A percentile compares a stretch with the other conserved stretches of the same genome.
Conservation (phyloP, 805 yeast species). For the Isabelozyma heimii region DNA sequence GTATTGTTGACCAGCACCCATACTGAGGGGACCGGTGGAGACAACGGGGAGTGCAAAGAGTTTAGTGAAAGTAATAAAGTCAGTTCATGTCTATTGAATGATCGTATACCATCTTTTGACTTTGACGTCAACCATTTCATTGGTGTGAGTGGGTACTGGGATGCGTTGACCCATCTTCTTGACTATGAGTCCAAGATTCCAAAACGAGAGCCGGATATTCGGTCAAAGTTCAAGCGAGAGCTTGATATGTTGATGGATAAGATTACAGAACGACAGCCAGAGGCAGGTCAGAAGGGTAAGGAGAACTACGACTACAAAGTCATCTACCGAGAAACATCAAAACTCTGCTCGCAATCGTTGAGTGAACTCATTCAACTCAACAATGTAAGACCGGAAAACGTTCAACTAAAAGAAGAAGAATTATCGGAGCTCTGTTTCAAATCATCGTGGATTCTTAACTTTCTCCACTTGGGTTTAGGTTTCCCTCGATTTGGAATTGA, state of each 20-base stretch:
- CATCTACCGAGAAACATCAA: constrained; percentile 43
- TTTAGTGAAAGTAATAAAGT: constrained; percentile 26
- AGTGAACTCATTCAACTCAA: constrained; percentile 34
- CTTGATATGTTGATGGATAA: background rate
- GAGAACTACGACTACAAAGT: constrained; percentile 43
- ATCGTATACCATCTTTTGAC: constrained; percentile 54
- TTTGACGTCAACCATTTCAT: constrained; percentile 55
- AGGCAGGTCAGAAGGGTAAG: constrained; percentile 6
- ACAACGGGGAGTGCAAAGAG: constrained; percentile 22
- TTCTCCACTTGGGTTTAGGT: constrained; percentile 60
- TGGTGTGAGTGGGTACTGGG: constrained; percentile 71
- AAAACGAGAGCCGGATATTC: background rate
- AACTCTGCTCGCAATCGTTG: constrained; percentile 46
- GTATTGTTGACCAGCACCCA: constrained; percentile 36
- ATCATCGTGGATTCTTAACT: constrained; percentile 55
- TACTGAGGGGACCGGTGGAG: constrained; percentile 16
- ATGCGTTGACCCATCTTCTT: constrained; percentile 49
- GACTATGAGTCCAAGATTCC: constrained; percentile 21
- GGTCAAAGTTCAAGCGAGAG: background rate
- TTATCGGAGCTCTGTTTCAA: constrained; percentile 58
- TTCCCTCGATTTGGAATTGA: constrained; percentile 52
- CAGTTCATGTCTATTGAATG: constrained; percentile 51
- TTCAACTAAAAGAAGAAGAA: constrained; percentile 41
- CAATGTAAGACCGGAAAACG: constrained; percentile 14
- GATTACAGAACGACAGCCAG: background rate